Evolutionary conservation across 1,139 yeast genomes (phyloP).

Genomic region (Diutina ranongensis): DNA sequence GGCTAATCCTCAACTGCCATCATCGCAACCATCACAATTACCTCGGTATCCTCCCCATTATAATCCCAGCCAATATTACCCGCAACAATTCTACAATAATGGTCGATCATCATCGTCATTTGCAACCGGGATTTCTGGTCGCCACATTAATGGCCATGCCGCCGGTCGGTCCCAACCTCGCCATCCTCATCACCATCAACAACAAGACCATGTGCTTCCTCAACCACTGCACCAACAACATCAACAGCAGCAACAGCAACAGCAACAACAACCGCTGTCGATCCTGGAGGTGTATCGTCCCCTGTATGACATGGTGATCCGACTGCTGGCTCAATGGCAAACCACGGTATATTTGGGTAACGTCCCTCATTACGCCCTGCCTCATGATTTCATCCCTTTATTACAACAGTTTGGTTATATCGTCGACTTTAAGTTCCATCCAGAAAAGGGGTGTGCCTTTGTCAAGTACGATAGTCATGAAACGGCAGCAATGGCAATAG

Average conservation of each 20-base stretch:
- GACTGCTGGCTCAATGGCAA: slow-evolving; percentile 75
- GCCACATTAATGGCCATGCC: slow-evolving; percentile 11
- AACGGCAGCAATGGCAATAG: slow-evolving; percentile 80
- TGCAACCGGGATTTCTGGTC: neutral
- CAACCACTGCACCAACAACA: slow-evolving; percentile 19
- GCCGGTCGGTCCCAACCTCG: slow-evolving; percentile 8
- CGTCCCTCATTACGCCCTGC: slow-evolving; percentile 65
- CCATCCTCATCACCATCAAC: no score
- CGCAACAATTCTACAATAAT: neutral
- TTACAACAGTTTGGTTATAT: slow-evolving; percentile 74
- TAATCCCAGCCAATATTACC: neutral
- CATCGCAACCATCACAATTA: neutral
- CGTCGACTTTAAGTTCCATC: slow-evolving; percentile 69
- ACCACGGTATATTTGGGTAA: slow-evolving; percentile 88
- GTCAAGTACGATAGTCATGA: slow-evolving; percentile 82
- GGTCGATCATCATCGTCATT: neutral
- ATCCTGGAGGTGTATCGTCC: slow-evolving; percentile 43
- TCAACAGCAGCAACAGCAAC: slow-evolving; percentile 10
- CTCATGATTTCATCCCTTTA: slow-evolving; percentile 63
- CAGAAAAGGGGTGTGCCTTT: slow-evolving; percentile 78
- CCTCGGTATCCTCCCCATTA: no score
- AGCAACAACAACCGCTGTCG: slow-evolving; percentile 9
- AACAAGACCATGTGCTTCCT: slow-evolving; percentile 1
- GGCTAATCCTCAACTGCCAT: neutral
- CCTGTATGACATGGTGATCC: slow-evolving; percentile 55